Evolutionary conservation across 495 filamentous ascomycete species (phyloP).

Genomic region (Podospora conica): DNA sequence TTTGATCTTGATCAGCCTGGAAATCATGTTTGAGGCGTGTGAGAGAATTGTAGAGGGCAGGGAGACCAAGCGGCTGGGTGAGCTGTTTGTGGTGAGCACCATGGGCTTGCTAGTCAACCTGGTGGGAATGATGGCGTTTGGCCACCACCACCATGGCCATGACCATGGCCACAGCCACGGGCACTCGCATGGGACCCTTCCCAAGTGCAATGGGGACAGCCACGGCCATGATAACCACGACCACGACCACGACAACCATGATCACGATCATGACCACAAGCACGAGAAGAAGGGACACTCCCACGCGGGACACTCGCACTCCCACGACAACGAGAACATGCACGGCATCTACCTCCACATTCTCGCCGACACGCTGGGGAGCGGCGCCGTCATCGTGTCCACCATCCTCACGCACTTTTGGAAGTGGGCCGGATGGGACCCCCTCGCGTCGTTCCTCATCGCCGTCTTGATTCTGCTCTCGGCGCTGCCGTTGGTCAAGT

Average conservation of each 20-base stretch:
- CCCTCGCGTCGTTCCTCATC: constrained; percentile 88
- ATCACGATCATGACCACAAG: constrained; percentile 37
- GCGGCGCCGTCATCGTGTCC: constrained; percentile 88
- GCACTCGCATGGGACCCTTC: constrained; percentile 18
- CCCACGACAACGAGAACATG: constrained; percentile 83
- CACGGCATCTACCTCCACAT: constrained; percentile 97
- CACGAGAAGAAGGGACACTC: constrained; percentile 25
- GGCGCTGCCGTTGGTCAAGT: constrained; percentile 79
- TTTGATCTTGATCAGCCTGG: constrained; percentile 89
- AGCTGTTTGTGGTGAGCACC: constrained; percentile 80
- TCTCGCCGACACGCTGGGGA: constrained; percentile 89
- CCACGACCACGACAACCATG: constrained; percentile 53
- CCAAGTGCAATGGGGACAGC: constrained; percentile 30
- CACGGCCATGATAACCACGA: constrained; percentile 33
- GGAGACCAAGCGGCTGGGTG: constrained; percentile 74
- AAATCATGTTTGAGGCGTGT: constrained; percentile 92
- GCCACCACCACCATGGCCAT: constrained; percentile 65
- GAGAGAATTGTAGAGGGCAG: constrained; percentile 76
- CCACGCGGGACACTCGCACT: constrained; percentile 23
- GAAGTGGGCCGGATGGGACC: constrained; percentile 93
- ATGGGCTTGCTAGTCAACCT: constrained; percentile 85
- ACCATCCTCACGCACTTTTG: constrained; percentile 80
- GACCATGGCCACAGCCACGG: constrained; percentile 42
- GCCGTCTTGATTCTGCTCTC: constrained; percentile 86
- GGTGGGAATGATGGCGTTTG: constrained; percentile 83